phyloP scores from a whole-genome alignment of 2,329 filamentous ascomycete genomes.

The Penicillium digitatum region DNA sequence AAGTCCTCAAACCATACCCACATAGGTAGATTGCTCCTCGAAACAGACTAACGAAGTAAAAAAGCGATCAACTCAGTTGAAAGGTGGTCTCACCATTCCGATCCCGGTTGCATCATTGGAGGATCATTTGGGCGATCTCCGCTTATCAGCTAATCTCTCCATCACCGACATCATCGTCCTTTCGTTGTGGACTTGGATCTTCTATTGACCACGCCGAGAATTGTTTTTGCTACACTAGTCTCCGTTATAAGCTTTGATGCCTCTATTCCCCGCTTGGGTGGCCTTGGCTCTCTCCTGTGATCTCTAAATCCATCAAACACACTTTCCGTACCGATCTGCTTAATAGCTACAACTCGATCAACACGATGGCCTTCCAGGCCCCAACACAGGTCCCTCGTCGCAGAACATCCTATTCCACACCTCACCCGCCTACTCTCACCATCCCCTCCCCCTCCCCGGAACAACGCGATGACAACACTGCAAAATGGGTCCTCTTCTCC shows the following conservation, averaged over 20 bases:
- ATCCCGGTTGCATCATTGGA: conserved; percentile 20
- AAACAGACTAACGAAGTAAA: not conserved
- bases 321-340: conserved; percentile 9
- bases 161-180: not conserved
- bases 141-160: conserved; percentile 7
- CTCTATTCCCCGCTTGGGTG: not conserved
- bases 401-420: conserved; percentile 32
- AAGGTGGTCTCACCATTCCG: conserved; percentile 6
- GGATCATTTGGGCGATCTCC: conserved; percentile 10
- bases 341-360: not conserved
- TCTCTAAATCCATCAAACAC: not conserved
- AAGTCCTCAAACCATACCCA: not conserved
- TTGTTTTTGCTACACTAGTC: not conserved
- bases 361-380: conserved; percentile 38
- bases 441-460: conserved; percentile 29
- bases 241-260: not conserved
- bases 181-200: not conserved
- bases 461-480: conserved; percentile 62
- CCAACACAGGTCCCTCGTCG: conserved; percentile 37
- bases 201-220: not conserved
- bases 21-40: not conserved
- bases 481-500: conserved; percentile 96
- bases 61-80: not conserved
- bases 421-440: conserved; percentile 29
- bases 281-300: not conserved